Base-by-base conservation (phyloP, 192 early-diverging fungal genomes). In the Coemansia sp. region DNA sequence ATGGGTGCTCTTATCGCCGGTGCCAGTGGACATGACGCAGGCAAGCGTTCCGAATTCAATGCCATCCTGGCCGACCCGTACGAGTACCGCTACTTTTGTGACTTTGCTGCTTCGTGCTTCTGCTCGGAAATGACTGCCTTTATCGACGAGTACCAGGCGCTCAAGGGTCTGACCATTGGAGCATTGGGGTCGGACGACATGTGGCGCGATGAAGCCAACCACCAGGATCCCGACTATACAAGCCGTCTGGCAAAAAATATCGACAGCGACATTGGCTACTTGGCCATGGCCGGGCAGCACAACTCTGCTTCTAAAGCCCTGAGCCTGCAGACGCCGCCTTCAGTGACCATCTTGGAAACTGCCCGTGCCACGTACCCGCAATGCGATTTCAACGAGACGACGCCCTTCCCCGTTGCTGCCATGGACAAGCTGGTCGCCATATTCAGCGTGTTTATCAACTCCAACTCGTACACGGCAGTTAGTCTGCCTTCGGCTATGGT, bases 381-480 rank as follows among this genome's bases (percentile, higher is more conserved):
- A 28, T 65, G 62, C 46, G 59, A 68, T 12, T 31, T 76, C 1
- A 66, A 31, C 51, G 66, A 65, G 4, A 7, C 23, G 3, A 76
- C 66, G 3, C 62, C 62, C 31, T 76, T 76, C 62, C 73, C 73
- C 0, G 55, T 60, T 11, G 66, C 73, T 2, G 39, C 67, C 17
- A 69, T 69, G 73, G 73, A 76, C 62, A 76, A 66, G 58, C 62
- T 76, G 15, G 66, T 76, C 6, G 61, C 67, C 1, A 69, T 76
- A 8, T 65, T 76, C 46, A 61, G 65, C 57, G 73, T 76, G 28
- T 76, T 68, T 38, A 36, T 76, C 73, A 76, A 76, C 62, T 69
- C 73, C 15, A 62, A 37, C 55, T 76, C 73, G 32, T 60, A 61
- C 37, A 69, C 67, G 1, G 73, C 66, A 2, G 55, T 76, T 51